Base-by-base conservation (phyloP, 73 alveolate species). In the Stentor roeselii region DNA sequence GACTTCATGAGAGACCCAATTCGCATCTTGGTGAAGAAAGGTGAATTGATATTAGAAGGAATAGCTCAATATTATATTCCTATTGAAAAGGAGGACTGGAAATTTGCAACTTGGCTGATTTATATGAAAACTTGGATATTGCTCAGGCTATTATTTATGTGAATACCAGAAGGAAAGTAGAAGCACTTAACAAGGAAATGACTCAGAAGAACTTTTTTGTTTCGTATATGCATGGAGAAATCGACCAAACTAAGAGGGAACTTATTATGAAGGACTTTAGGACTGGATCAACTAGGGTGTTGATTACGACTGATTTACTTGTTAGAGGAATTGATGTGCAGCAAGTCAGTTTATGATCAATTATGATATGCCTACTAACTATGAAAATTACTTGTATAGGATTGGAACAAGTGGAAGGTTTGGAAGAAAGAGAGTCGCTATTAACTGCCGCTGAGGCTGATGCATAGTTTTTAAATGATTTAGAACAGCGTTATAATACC, bases 231-330 rank as follows among this genome's bases (percentile, higher is more conserved):
- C 97, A 92, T 78, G 96, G 93, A 27, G 96, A 92, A 87, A 88
- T 93, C 88, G 93, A 90, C 67, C 96, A 93, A 85, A 74, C 85
- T 74, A 82, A 82, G 59, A 93, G 98, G 85, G 95, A 93, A 59
- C 76, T 85, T 76, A 91, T 88, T 83, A 88, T 90, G 95, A 88
- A 87, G 85, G 95, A 93, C 58, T 93, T 93, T 91, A 90, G 96
- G 88, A 85, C 92, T 58, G 98, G 93, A 0, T 83, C 92, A 36
- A 93, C 96, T 61, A 93, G 96, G 98, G n/a, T n/a, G n/a, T n/a
- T n/a, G n/a, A n/a, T n/a, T n/a, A n/a, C n/a, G n/a, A n/a, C n/a
- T n/a, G n/a, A 93, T 86, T 78, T 93, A 82, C 80, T 93, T 84
- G 87, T 84, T 21, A 50, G 96, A 90, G 98, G 98, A 59, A 88